A percentile compares a stretch with the other conserved stretches of the same genome.
Conservation (phyloP, 768 basidiomycete genomes). For the Lentinus brumalis region DNA sequence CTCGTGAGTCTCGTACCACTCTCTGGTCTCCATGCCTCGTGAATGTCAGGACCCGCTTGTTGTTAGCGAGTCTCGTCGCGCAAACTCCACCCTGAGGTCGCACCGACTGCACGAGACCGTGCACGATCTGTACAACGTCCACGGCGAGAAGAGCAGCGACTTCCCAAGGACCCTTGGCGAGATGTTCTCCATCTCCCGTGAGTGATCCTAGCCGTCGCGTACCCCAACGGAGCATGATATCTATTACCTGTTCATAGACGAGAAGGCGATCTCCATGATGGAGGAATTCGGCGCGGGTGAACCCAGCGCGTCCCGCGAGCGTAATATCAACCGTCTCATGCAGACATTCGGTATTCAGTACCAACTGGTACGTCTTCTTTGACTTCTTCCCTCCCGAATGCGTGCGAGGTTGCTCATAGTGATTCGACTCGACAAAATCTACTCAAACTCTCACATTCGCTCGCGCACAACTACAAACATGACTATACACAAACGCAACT, state of each 20-base stretch:
- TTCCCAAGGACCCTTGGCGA: constrained; percentile 56
- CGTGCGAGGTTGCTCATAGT: not conserved
- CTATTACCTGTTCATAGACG: constrained; percentile 7
- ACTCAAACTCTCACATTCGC: no score
- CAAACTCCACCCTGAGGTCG: constrained; percentile 50
- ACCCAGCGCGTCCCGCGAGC: constrained; percentile 36
- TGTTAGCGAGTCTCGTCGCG: constrained; percentile 56
- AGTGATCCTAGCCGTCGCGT: constrained; percentile 17
- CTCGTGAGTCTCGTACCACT: not conserved
- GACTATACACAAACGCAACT: not conserved
- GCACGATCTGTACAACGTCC: constrained; percentile 47
- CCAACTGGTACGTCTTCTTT: constrained; percentile 47
- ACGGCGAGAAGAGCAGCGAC: constrained; percentile 47
- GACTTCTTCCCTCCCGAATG: not conserved
- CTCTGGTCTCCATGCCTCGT: not conserved
- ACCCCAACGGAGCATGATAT: not conserved
- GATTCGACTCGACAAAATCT: not conserved
- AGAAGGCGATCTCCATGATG: constrained; percentile 31
- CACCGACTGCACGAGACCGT: constrained; percentile 43
- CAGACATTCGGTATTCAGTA: constrained; percentile 59
- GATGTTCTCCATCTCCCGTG: constrained; percentile 56
- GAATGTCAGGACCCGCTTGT: no score
- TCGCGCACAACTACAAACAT: not conserved
- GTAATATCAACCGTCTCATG: constrained; percentile 59
- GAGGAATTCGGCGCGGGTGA: constrained; percentile 36